Evolutionary conservation across 495 filamentous ascomycete species (phyloP).

Genomic region (Neurospora discreta): DNA sequence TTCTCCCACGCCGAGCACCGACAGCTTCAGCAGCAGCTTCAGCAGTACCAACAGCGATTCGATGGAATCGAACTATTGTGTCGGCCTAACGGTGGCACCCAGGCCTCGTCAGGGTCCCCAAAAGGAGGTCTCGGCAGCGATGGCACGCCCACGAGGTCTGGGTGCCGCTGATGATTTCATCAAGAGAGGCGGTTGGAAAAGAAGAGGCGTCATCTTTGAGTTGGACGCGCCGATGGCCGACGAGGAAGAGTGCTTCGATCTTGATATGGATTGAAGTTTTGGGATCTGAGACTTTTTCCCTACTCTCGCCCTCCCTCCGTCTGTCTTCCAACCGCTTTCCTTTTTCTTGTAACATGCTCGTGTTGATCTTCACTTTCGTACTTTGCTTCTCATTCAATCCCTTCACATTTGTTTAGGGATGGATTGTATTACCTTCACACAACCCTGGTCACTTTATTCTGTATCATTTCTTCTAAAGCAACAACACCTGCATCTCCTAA

Average conservation of each 20-base stretch:
- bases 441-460: not conserved
- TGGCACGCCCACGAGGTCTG: conserved; percentile 7
- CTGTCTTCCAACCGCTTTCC: not conserved
- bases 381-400: not conserved
- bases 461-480: not conserved
- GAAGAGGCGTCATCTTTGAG: conserved; percentile 36
- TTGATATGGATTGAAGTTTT: conserved; percentile 10
- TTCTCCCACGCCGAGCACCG: conserved; percentile 7
- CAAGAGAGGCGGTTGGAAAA: conserved; percentile 38
- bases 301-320: not conserved
- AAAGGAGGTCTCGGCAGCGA: conserved; percentile 1
- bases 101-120: conserved; percentile 1
- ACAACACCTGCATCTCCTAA: not conserved
- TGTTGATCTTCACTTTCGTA: not conserved
- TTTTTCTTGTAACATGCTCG: not conserved
- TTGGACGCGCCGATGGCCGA: conserved; percentile 11
- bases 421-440: not conserved
- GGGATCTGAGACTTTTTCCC: not conserved
- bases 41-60: not conserved
- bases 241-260: conserved; percentile 20
- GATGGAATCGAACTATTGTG: not conserved
- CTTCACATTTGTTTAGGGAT: not conserved
- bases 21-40: conserved; percentile 6
- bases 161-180: conserved; percentile 27
- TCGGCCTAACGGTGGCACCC: not conserved